phyloP scores from a whole-genome alignment of 495 filamentous ascomycete species.

The Lophium mytilinum region DNA sequence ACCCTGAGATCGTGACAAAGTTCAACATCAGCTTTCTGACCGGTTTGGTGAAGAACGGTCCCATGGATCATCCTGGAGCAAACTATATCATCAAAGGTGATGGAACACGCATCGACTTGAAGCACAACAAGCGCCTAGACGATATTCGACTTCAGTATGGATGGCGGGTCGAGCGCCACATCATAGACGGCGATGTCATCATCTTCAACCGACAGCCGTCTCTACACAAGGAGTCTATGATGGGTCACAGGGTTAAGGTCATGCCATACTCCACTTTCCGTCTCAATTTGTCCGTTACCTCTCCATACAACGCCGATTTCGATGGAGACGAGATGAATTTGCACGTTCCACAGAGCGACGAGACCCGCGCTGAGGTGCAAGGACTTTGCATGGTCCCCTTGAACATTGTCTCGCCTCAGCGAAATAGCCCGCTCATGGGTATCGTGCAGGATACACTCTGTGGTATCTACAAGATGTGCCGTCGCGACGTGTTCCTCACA shows the following conservation, averaged over 20 bases:
- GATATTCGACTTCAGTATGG: conserved; percentile 83
- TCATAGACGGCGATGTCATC: conserved; percentile 92
- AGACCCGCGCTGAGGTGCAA: conserved; percentile 86
- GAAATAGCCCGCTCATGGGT: conserved; percentile 96
- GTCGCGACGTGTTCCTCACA: conserved; percentile 82
- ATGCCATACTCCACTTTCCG: conserved; percentile 99
- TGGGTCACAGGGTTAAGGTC: conserved; percentile 93
- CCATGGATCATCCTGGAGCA: conserved; percentile 88
- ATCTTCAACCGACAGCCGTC: conserved; percentile 99
- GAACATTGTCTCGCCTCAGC: conserved; percentile 96
- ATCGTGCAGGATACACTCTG: conserved; percentile 97
- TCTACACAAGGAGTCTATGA: conserved; percentile 99
- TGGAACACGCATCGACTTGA: conserved; percentile 87
- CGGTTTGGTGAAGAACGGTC: conserved; percentile 80
- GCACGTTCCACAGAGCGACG: conserved; percentile 95
- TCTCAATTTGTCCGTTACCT: conserved; percentile 93
- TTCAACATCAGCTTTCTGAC: conserved; percentile 95
- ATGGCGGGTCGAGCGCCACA: conserved; percentile 96
- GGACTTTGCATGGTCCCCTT: conserved; percentile 92
- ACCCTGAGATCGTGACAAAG: conserved; percentile 93
- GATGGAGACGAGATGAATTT: conserved; percentile 99
- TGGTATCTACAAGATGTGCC: conserved; percentile 92
- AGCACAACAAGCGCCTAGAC: conserved; percentile 77
- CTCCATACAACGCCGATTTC: conserved; percentile 99
- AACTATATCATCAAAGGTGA: conserved; percentile 89